phyloP scores from a whole-genome alignment of 208 protist genomes.

The Acanthamoeba triangularis region DNA sequence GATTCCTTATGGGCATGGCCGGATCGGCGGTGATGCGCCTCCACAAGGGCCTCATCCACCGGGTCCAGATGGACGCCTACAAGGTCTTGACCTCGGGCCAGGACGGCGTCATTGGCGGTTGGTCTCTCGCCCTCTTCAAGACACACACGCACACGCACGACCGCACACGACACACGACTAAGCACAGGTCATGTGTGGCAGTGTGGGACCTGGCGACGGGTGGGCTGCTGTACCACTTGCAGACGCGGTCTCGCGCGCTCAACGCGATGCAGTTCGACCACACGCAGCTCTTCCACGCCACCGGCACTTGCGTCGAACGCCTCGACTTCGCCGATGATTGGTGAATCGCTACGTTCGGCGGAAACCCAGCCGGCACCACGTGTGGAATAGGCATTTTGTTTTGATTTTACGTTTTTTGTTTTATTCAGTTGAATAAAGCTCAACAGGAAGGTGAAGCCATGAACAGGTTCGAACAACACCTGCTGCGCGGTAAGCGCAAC shows the following conservation, averaged over 20 bases:
- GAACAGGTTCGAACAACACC: no score
- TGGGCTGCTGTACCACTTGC: background rate
- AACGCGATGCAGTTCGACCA: background rate
- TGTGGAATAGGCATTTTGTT: no score
- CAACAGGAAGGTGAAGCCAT: no score
- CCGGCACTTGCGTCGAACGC: background rate
- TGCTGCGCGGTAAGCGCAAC: no score
- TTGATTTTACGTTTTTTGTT: no score
- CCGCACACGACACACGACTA: background rate
- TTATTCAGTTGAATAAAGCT: no score
- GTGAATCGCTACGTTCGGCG: no score
- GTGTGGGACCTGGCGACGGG: conserved; percentile 16
- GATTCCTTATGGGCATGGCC: background rate
- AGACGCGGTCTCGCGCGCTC: background rate
- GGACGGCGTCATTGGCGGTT: background rate
- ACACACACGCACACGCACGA: background rate
- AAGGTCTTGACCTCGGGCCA: conserved; percentile 2
- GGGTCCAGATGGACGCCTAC: conserved; percentile 13
- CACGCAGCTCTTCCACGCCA: background rate
- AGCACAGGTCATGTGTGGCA: background rate
- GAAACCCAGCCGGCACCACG: no score
- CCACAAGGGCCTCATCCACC: background rate
- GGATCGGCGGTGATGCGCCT: background rate
- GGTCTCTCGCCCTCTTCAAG: no score
- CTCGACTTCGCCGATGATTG: background rate